These are phyloP conservation scores for Aspergillus floridensis DNA, from an alignment of 2,329 filamentous ascomycete genomes.

Conservation along the genomic window DNA sequence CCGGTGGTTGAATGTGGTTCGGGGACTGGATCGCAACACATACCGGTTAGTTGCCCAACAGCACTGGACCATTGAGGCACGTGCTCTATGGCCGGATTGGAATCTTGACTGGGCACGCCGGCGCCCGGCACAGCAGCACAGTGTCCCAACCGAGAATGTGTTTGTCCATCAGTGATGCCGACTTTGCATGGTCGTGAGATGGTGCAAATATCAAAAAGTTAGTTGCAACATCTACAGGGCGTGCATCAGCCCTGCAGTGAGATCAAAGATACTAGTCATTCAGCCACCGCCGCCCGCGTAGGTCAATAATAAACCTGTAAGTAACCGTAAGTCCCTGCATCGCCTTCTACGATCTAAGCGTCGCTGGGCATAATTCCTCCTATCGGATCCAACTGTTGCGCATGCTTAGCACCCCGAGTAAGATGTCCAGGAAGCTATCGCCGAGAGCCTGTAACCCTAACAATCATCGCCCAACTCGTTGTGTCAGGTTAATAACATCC, in stretches of 20 bases:
- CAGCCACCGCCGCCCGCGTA: background rate
- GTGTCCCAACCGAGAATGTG: too few relatives aligned
- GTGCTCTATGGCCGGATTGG: background rate
- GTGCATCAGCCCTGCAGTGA: background rate
- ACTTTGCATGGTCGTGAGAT: background rate
- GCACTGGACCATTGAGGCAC: background rate
- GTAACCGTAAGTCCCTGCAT: background rate
- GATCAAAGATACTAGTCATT: background rate
- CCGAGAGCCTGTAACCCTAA: too few relatives aligned
- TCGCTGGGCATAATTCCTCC: background rate
- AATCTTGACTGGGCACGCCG: too few relatives aligned
- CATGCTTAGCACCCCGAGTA: too few relatives aligned
- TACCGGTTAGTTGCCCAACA: background rate
- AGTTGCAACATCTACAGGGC: background rate
- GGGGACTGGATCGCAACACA: background rate
- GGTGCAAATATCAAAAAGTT: background rate
- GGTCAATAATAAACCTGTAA: too few relatives aligned
- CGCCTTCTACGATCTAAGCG: background rate
- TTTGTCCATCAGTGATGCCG: background rate
- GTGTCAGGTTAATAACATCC: too few relatives aligned
- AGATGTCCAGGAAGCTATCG: too few relatives aligned
- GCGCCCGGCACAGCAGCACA: too few relatives aligned
- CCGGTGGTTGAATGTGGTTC: background rate
- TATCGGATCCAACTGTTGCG: background rate
- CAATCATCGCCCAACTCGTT: too few relatives aligned